These are phyloP conservation scores for Candida sojae DNA, from an alignment of 1,139 yeast genomes.

Conservation along the genomic window DNA sequence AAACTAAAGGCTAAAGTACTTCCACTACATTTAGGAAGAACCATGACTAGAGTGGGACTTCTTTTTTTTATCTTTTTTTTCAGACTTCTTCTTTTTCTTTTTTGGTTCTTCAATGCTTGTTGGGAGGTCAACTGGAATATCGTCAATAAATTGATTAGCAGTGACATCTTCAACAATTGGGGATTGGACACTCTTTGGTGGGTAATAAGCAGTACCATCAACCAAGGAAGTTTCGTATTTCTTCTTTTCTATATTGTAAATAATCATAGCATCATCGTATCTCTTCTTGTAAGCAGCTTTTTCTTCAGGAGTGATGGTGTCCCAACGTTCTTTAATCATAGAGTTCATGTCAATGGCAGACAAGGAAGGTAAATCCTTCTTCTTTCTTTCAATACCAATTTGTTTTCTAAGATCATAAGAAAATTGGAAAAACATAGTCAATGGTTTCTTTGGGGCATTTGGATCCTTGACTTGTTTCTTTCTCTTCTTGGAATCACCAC, in stretches of 20 bases:
- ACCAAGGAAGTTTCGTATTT: conserved; percentile 48
- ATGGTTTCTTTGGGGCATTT: conserved; percentile 64
- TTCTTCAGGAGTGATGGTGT: conserved; percentile 62
- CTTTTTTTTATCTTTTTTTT: conserved; percentile 23
- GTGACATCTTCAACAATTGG: conserved; percentile 17
- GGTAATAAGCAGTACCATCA: conserved; percentile 11
- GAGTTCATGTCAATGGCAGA: conserved; percentile 77
- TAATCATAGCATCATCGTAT: conserved; percentile 64
- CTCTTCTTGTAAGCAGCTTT: conserved; percentile 76
- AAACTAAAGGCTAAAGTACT: neutral
- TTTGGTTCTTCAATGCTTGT: conserved; percentile 6
- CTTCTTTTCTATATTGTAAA: conserved; percentile 64
- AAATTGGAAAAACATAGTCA: conserved; percentile 82
- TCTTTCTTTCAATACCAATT: conserved; percentile 65
- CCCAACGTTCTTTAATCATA: conserved; percentile 80
- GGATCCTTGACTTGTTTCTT: conserved; percentile 59
- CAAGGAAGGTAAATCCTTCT: conserved; percentile 59
- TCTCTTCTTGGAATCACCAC: conserved; percentile 27
- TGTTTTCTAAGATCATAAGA: conserved; percentile 63
- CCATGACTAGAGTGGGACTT: conserved; percentile 12
- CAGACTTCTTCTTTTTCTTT: conserved; percentile 15
- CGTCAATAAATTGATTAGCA: conserved; percentile 3
- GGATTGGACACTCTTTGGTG: conserved; percentile 19
- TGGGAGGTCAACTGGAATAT: conserved; percentile 2
- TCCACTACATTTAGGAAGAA: conserved; percentile 1